Evolutionary conservation across 2,329 filamentous ascomycete genomes (phyloP).

Genomic region (Penicillium sp.): DNA sequence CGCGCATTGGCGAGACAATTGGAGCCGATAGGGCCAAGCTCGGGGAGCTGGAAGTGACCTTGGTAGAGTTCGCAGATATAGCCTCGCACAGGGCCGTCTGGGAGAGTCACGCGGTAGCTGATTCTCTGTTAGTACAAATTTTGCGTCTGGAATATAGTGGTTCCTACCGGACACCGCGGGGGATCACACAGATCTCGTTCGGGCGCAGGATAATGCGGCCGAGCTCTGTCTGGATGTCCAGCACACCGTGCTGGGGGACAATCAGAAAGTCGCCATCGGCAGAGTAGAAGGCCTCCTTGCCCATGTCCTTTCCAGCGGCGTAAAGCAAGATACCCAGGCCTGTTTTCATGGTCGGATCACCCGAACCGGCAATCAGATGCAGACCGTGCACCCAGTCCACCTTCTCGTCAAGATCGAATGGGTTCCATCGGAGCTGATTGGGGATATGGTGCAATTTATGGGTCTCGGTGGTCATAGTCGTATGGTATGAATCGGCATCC

Average conservation of each 20-base stretch:
- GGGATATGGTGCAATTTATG: conserved; percentile 68
- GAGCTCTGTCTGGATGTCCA: conserved; percentile 76
- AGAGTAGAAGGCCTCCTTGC: conserved; percentile 76
- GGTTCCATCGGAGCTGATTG: conserved; percentile 78
- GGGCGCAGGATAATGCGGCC: conserved; percentile 72
- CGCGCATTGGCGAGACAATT: conserved; percentile 72
- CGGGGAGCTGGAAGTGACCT: conserved; percentile 68
- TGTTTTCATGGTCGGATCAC: conserved; percentile 73
- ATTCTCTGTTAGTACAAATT: not conserved
- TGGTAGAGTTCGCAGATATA: conserved; percentile 75
- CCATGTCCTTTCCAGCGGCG: conserved; percentile 75
- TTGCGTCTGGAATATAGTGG: not conserved
- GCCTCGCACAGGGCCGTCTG: conserved; percentile 61
- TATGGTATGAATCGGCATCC: conserved; percentile 48
- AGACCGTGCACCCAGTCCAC: conserved; percentile 68
- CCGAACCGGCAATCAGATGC: conserved; percentile 72
- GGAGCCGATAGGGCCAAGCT: conserved; percentile 70
- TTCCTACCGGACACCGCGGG: conserved; percentile 61
- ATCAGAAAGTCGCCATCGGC: conserved; percentile 77
- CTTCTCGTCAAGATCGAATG: conserved; percentile 68
- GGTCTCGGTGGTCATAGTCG: conserved; percentile 39
- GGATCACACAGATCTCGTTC: conserved; percentile 74
- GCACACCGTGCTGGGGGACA: conserved; percentile 68
- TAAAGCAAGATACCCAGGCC: conserved; percentile 80
- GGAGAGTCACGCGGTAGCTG: conserved; percentile 66